Evolutionary conservation across 495 filamentous ascomycete species (phyloP).

Genomic region (Platismatia glauca): DNA sequence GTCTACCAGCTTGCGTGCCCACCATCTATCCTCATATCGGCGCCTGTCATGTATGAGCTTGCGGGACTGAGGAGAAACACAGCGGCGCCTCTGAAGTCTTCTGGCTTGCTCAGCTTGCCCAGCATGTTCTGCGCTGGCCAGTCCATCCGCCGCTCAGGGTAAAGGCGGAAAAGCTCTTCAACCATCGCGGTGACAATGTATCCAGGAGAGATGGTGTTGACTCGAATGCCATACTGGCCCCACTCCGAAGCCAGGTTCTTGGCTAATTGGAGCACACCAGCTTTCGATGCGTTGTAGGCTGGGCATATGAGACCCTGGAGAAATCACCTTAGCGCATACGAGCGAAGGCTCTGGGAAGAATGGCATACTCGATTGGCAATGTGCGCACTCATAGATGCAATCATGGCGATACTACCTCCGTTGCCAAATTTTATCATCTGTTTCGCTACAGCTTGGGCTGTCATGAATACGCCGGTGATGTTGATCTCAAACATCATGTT

Average conservation of each 20-base stretch:
- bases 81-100: constrained; percentile 71
- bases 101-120: constrained; percentile 62
- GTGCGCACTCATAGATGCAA: constrained; percentile 65
- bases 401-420: constrained; percentile 62
- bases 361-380: constrained; percentile 54
- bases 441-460: constrained; percentile 58
- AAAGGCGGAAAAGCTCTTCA: constrained; percentile 63
- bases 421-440: constrained; percentile 68
- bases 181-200: constrained; percentile 96
- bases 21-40: constrained; percentile 72
- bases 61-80: constrained; percentile 84
- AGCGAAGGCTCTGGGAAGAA: neutral
- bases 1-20: constrained; percentile 70
- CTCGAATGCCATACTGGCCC: constrained; percentile 79
- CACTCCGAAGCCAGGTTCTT: constrained; percentile 83
- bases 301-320: constrained; percentile 59
- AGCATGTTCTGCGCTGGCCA: constrained; percentile 92
- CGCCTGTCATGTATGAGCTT: constrained; percentile 78
- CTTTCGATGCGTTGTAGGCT: constrained; percentile 88
- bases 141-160: constrained; percentile 61
- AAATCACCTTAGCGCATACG: neutral
- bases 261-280: constrained; percentile 73
- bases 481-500: constrained; percentile 67
- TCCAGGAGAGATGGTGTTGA: constrained; percentile 90
- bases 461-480: constrained; percentile 70